Conservation (phyloP, 345 rosid species). For the Eucalyptus virginea region DNA sequence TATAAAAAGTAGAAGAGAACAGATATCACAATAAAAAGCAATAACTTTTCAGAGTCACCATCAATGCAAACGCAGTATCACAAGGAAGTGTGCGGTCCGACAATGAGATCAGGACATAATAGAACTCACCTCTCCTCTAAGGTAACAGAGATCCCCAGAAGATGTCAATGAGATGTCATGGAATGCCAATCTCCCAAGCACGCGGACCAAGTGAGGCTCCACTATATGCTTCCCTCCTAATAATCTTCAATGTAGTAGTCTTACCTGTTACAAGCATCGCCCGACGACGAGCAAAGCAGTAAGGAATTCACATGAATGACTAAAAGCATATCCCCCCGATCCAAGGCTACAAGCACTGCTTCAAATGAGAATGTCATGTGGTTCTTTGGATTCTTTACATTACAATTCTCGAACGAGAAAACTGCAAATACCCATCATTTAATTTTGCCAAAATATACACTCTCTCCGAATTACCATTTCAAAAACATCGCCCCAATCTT, state of each 20-base stretch:
- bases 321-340: background rate
- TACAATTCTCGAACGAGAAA: background rate
- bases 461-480: background rate
- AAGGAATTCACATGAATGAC: background rate
- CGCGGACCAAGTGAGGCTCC: conserved; percentile 88
- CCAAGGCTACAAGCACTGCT: background rate
- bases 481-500: background rate
- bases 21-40: background rate
- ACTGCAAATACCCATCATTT: background rate
- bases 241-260: conserved; percentile 79
- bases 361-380: background rate
- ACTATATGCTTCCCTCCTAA: conserved; percentile 97
- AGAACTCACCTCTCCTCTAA: conserved; percentile 80
- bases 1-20: background rate
- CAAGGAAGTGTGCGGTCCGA: background rate
- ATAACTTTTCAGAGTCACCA: background rate
- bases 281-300: background rate
- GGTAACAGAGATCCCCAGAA: conserved; percentile 88
- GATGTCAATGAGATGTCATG: conserved; percentile 78
- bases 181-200: conserved; percentile 84
- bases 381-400: background rate
- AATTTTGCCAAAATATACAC: background rate
- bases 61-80: background rate
- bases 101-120: background rate
- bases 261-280: conserved; percentile 35